Evolutionary conservation across 768 basidiomycete species (phyloP), one percentile per base, ranked within the genome.

Genomic region (Cystofilobasidium bisporidii): DNA sequence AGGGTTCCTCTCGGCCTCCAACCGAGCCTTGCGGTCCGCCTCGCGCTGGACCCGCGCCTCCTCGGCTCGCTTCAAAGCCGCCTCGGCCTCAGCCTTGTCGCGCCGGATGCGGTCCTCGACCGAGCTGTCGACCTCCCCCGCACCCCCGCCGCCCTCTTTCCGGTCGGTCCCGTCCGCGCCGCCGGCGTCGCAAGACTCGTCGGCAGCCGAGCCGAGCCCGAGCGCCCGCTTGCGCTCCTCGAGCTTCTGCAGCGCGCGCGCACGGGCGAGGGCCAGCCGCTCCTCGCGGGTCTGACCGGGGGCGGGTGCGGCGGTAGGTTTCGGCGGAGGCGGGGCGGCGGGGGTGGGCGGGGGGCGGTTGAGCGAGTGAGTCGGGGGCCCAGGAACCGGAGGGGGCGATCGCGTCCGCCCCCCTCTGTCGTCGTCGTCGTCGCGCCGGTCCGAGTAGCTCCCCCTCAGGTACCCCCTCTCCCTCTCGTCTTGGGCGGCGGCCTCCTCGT

Each of bases 71-170:
- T 81, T 82, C 0, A 83, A 84, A 76, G 88, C 90, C 75, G 90
- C 88, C 71, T 91, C 92, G 0, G 93, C 93, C 74, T 96, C 94
- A 74, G 83, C 85, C 80, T 87, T 88, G 74, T 98, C 94, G 72
- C 85, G 81, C 43, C 83, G 85, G 8, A 98, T 81, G n/a, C n/a
- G n/a, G n/a, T n/a, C n/a, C n/a, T n/a, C n/a, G n/a, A n/a, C n/a
- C n/a, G n/a, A n/a, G n/a, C n/a, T n/a, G n/a, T n/a, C n/a, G n/a
- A n/a, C n/a, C n/a, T n/a, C n/a, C n/a, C n/a, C n/a, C n/a, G n/a
- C n/a, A n/a, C n/a, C n/a, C n/a, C n/a, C n/a, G n/a, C n/a, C n/a
- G n/a, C n/a, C n/a, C n/a, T n/a, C n/a, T n/a, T n/a, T n/a, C 14
- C 93, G 80, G 71, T 92, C 88, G 74, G 91, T 88, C 3, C 96